These are phyloP conservation scores for Calonectria leucothoes DNA, from an alignment of 2,329 filamentous ascomycete species.

Conservation along the genomic window DNA sequence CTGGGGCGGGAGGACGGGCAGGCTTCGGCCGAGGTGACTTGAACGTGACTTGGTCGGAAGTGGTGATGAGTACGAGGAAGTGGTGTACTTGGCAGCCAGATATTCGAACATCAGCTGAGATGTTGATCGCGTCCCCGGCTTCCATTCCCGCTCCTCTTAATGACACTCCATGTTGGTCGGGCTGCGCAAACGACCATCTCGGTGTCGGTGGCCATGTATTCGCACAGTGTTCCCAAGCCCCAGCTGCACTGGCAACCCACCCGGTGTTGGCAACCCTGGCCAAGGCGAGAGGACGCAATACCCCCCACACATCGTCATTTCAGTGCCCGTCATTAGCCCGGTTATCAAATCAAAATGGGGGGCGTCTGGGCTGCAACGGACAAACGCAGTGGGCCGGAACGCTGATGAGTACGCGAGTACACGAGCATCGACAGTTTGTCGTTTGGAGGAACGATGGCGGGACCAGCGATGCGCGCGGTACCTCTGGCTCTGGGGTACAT, in stretches of 20 bases:
- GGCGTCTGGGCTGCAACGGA: slow-evolving; percentile 39
- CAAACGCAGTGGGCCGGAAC: slow-evolving; percentile 32
- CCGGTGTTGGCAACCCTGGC: slow-evolving; percentile 34
- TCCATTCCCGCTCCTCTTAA: not conserved
- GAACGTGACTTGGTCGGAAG: not conserved
- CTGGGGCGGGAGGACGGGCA: slow-evolving; percentile 20
- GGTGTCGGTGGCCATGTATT: slow-evolving; percentile 17
- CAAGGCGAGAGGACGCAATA: slow-evolving; percentile 33
- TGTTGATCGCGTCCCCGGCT: not conserved
- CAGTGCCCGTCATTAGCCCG: slow-evolving; percentile 42
- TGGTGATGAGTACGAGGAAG: not conserved
- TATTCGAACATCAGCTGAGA: not conserved
- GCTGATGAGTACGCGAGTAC: slow-evolving; percentile 8
- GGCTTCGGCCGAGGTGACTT: slow-evolving; percentile 33
- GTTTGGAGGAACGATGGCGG: not conserved
- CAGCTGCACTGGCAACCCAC: slow-evolving; percentile 43
- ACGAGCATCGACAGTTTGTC: not conserved
- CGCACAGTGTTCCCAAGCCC: slow-evolving; percentile 36
- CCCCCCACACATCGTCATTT: slow-evolving; percentile 45
- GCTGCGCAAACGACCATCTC: not conserved
- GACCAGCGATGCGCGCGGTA: not conserved
- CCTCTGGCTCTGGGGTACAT: slow-evolving; percentile 2
- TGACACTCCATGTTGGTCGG: not conserved
- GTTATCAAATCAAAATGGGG: slow-evolving; percentile 43
- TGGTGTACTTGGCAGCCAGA: not conserved